phyloP scores from a whole-genome alignment of 257 asterid species.

The Eucommia ulmoides region DNA sequence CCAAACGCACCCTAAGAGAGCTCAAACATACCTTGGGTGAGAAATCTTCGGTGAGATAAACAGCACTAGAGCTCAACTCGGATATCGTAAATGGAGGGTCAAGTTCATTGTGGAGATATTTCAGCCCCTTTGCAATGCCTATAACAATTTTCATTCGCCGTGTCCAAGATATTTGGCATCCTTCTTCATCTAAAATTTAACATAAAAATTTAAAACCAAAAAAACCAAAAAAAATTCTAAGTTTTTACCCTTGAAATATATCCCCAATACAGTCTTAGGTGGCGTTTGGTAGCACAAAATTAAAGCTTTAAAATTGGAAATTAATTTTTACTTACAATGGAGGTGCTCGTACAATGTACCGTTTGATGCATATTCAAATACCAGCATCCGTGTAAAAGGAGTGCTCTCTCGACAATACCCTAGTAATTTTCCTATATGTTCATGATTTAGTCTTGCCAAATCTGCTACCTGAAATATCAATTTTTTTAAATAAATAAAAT shows the following conservation, averaged over 20 bases:
- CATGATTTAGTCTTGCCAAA: conserved; percentile 66
- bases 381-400: conserved; percentile 89
- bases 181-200: conserved; percentile 63
- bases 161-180: conserved; percentile 90
- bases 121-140: conserved; percentile 81
- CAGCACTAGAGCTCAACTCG: conserved; percentile 61
- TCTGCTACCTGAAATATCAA: conserved; percentile 86
- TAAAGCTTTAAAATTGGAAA: too few relatives aligned
- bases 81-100: conserved; percentile 85
- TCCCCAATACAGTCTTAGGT: too few relatives aligned
- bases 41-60: conserved; percentile 90
- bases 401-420: conserved; percentile 77
- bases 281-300: too few relatives aligned
- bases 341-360: conserved; percentile 94
- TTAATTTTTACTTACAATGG: conserved; percentile 71
- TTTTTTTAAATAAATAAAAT: too few relatives aligned
- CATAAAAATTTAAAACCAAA: too few relatives aligned
- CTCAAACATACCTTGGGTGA: conserved; percentile 82
- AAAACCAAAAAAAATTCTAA: too few relatives aligned
- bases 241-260: too few relatives aligned
- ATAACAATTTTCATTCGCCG: conserved; percentile 78
- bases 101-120: conserved; percentile 77
- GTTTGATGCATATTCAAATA: conserved; percentile 88
- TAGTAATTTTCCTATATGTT: conserved; percentile 58
- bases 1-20: too few relatives aligned